Evolutionary conservation across 2,329 filamentous ascomycete genomes (phyloP), one percentile per base, ranked within the genome.

Genomic region (Botrytis galanthina): DNA sequence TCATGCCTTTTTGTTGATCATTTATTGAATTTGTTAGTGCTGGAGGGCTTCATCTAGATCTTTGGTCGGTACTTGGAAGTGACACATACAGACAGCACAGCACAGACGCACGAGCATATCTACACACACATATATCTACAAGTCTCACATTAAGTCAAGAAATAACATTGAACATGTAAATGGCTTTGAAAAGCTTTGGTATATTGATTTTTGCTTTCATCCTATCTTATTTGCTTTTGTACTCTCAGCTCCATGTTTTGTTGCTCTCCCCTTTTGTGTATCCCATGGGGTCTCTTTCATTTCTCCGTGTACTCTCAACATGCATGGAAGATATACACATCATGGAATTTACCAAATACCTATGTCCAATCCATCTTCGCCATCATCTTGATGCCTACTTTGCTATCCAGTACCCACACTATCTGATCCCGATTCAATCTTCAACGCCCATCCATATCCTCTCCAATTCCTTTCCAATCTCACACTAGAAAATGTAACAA

Each of bases 261-360:
- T 54, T 68, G n/a, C 48, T 37, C 63, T 51, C 44, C n/a, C 8
- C 61, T 46, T 44, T 44, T 22, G 61, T 29, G 61, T 37, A 63
- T 63, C 18, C 61, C 37, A n/a, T 10, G 16, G 29, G 39, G 39
- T 46, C n/a, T 44, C 61, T 44, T 63, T 44, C 32, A 22, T 39
- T 32, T 64, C 61, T 20, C 48, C 26, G 48, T 54, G n/a, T 32
- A 20, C 48, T 68, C 46, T 68, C 26, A 57, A 54, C 64, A 68
- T 37, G 48, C 48, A 68, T 68, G 20, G 35, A 68, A 68, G 32
- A 68, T 68, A 42, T 68, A 57, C 64, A 68, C 64, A 68, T 68
- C 64, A 39, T 68, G 32, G 64, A 48, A 57, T 42, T 26, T 54
- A 39, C 51, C 32, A 39, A 54, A 54, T 48, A 67, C 32, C 32